These are phyloP conservation scores for Petunia secreta DNA, from an alignment of 257 asterid species.

Conservation along the genomic window DNA sequence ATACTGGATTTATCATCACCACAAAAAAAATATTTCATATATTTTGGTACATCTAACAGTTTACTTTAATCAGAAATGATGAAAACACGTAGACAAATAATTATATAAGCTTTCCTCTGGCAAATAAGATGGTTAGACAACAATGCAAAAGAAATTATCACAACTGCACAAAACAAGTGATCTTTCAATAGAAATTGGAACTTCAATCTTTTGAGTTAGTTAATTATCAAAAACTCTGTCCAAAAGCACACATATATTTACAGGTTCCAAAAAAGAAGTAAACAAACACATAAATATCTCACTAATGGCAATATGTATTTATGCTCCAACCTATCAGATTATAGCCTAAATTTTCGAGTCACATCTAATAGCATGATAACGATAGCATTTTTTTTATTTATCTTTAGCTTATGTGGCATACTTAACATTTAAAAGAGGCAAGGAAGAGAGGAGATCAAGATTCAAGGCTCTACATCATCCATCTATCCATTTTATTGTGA, in stretches of 20 bases:
- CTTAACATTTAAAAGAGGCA: no score
- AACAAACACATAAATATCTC: constrained; percentile 1
- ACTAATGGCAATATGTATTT: background rate
- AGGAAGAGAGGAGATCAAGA: no score
- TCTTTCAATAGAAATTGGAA: constrained; percentile 1
- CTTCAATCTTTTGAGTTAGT: background rate
- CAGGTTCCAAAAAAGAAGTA: background rate
- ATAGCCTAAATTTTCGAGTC: background rate
- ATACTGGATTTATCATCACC: background rate
- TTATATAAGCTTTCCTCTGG: background rate
- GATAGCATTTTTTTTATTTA: background rate
- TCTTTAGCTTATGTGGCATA: background rate
- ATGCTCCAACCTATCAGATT: background rate
- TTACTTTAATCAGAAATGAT: background rate
- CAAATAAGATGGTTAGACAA: background rate
- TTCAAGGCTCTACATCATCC: no score
- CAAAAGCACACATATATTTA: background rate
- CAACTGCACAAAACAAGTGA: background rate
- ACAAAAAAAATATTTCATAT: background rate
- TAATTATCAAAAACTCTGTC: background rate
- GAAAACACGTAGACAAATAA: background rate
- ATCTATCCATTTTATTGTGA: no score
- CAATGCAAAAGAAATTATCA: background rate
- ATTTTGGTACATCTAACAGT: background rate
- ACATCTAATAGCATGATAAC: background rate